Conservation (phyloP, 345 rosid genomes). For the Lagerstroemia speciosa region DNA sequence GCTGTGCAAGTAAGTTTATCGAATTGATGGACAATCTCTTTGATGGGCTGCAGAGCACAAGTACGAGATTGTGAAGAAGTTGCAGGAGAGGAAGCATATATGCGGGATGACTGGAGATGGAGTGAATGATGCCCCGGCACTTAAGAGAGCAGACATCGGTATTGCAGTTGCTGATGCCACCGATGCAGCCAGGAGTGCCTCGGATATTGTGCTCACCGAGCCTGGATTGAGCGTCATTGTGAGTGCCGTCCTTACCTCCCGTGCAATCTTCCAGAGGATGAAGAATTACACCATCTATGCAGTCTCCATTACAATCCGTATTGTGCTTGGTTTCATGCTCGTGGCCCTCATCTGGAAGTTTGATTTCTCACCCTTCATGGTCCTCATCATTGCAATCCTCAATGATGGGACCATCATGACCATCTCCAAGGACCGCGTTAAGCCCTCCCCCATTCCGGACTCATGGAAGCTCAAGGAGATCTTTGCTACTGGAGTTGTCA, state of each 20-base stretch:
- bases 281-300: constrained; percentile 96
- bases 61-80: constrained; percentile 76
- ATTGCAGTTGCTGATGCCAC: constrained; percentile 95
- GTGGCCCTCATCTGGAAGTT: constrained; percentile 83
- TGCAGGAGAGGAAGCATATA: constrained; percentile 82
- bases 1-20: background rate
- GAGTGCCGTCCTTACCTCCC: constrained; percentile 84
- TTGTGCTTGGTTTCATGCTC: constrained; percentile 90
- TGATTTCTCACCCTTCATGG: constrained; percentile 89
- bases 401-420: constrained; percentile 97
- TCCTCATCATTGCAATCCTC: constrained; percentile 77
- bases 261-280: constrained; percentile 96
- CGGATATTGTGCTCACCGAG: constrained; percentile 93
- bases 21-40: background rate
- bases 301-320: constrained; percentile 87
- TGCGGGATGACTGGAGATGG: constrained; percentile 99
- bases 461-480: constrained; percentile 89
- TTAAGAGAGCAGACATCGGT: constrained; percentile 91
- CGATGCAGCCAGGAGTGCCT: constrained; percentile 90
- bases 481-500: constrained; percentile 72
- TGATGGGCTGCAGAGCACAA: constrained; percentile 50
- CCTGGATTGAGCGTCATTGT: constrained; percentile 91
- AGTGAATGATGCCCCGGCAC: constrained; percentile 90
- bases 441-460: constrained; percentile 91
- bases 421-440: constrained; percentile 82